These are phyloP conservation scores for Mollisiaceae sp. DNA, from an alignment of 2,329 filamentous ascomycete genomes.

Conservation along the genomic window DNA sequence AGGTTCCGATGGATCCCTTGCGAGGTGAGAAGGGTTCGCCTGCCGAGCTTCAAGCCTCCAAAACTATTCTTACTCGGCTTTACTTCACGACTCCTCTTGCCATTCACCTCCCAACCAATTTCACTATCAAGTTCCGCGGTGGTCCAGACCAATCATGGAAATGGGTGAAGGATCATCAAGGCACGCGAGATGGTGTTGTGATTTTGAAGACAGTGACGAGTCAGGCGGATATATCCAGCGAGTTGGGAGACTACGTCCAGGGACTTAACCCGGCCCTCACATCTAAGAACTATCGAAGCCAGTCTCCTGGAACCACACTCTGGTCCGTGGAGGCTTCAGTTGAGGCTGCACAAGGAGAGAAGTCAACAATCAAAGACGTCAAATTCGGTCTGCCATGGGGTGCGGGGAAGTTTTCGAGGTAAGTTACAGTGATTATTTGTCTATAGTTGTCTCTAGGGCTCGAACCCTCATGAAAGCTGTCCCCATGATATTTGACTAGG, in stretches of 20 bases:
- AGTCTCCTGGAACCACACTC: slow-evolving; percentile 70
- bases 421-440: slow-evolving; percentile 11
- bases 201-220: slow-evolving; percentile 52
- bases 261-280: slow-evolving; percentile 61
- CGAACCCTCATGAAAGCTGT: neutral
- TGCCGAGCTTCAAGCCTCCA: slow-evolving; percentile 55
- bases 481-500: neutral
- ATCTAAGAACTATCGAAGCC: slow-evolving; percentile 61
- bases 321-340: slow-evolving; percentile 70
- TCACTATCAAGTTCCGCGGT: slow-evolving; percentile 74
- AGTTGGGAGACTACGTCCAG: slow-evolving; percentile 55
- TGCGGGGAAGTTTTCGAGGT: slow-evolving; percentile 41
- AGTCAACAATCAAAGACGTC: slow-evolving; percentile 57
- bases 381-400: slow-evolving; percentile 44
- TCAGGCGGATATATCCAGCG: slow-evolving; percentile 34
- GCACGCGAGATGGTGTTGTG: slow-evolving; percentile 66
- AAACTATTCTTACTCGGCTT: slow-evolving; percentile 44
- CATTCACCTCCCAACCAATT: slow-evolving; percentile 58
- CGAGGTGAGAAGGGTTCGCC: slow-evolving; percentile 44
- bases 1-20: slow-evolving; percentile 52
- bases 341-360: slow-evolving; percentile 57
- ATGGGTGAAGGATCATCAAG: slow-evolving; percentile 71
- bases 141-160: slow-evolving; percentile 62
- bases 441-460: neutral
- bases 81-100: slow-evolving; percentile 61